A percentile compares a stretch with the other conserved stretches of the same genome.
Evolutionary conservation across 129 eudicot genomes (phyloP).

Genomic region (Flaveria linearis): DNA sequence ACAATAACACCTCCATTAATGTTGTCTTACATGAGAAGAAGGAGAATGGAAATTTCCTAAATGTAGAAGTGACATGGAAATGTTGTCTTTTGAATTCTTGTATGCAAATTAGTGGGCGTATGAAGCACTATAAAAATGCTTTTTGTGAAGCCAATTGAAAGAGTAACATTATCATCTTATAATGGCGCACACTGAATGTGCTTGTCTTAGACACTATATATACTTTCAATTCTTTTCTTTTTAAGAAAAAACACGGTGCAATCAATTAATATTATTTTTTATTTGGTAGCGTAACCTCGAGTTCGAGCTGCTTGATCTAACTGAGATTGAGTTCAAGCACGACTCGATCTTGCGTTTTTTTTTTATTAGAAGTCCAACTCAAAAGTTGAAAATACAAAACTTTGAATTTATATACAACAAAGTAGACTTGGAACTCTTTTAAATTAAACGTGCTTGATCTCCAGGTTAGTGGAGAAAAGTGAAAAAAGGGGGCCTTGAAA

Average conservation of each 20-base stretch:
- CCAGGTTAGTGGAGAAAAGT: no score
- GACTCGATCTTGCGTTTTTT: no score
- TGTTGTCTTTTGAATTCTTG: background rate
- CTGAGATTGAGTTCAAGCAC: no score
- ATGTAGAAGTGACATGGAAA: background rate
- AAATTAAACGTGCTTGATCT: no score
- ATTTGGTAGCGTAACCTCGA: no score
- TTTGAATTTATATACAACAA: no score
- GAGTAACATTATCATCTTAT: background rate
- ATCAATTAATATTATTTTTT: no score
- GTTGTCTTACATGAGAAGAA: background rate
- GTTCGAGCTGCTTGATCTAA: no score
- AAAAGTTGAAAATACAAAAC: no score
- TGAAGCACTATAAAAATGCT: conserved; percentile 3
- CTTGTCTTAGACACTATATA: background rate
- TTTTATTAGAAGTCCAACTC: no score
- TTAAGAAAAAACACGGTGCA: background rate
- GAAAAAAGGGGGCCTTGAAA: no score
- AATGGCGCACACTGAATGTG: background rate
- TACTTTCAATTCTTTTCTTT: background rate
- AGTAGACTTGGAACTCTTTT: no score
- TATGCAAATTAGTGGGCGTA: background rate
- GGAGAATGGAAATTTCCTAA: background rate
- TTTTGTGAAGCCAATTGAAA: background rate
- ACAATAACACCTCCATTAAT: background rate